A percentile compares a stretch with the other conserved stretches of the same genome.
Conservation (phyloP, 257 asterid genomes). For the Nicotiana paniculata region DNA sequence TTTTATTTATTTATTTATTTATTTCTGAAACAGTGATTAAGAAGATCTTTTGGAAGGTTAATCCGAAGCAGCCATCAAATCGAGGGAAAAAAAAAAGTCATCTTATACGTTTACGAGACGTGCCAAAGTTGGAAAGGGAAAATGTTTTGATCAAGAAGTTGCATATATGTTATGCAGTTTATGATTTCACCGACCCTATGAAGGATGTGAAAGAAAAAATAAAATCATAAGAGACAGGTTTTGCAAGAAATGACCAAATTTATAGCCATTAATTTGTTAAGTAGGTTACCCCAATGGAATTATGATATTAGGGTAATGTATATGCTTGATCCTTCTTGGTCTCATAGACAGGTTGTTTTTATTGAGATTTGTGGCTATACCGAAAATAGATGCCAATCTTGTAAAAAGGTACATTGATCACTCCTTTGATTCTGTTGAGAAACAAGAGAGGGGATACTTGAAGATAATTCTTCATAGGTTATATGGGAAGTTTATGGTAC, state of each 20-base stretch:
- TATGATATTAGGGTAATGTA: too few species aligned
- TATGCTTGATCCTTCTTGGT: conserved; percentile 35
- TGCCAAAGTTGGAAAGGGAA: conserved; percentile 33
- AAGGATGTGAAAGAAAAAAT: conserved; percentile 24
- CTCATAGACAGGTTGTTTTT: conserved; percentile 45
- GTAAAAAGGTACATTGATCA: conserved; percentile 43
- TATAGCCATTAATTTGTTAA: conserved; percentile 40
- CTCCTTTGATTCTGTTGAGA: conserved; percentile 46
- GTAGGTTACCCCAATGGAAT: conserved; percentile 28
- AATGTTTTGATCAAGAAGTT: conserved; percentile 36
- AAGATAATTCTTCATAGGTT: conserved; percentile 40
- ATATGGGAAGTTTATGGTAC: conserved; percentile 23
- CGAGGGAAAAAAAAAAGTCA: too few species aligned
- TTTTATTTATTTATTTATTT: background rate
- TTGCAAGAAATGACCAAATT: conserved; percentile 34
- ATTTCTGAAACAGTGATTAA: background rate
- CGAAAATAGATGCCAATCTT: conserved; percentile 40
- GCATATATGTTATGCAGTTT: conserved; percentile 35
- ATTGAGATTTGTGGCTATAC: conserved; percentile 33
- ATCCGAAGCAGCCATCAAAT: conserved; percentile 1
- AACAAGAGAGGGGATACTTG: conserved; percentile 47
- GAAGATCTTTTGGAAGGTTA: conserved; percentile 10
- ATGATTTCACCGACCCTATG: conserved; percentile 39
- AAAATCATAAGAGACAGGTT: conserved; percentile 38
- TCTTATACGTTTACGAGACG: conserved; percentile 23